A percentile compares a stretch with the other conserved stretches of the same genome.
phyloP scores from a whole-genome alignment of 306 rosid genomes.

The Inga laurina region DNA sequence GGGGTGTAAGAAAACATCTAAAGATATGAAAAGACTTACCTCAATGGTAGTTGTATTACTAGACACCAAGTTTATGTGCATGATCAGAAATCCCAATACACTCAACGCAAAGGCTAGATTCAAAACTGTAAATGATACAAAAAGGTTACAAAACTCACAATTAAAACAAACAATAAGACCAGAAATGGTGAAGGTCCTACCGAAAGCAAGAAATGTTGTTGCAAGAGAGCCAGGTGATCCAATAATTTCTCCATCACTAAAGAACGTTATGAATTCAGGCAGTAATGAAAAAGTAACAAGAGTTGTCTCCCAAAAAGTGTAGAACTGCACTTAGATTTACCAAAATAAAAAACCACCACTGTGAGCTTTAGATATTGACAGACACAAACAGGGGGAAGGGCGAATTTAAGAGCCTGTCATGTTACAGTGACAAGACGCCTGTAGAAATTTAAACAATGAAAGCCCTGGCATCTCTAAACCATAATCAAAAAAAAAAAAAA shows the following conservation, averaged over 20 bases:
- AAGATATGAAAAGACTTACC: slow-evolving; percentile 46
- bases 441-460: not conserved
- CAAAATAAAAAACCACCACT: slow-evolving; percentile 23
- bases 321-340: slow-evolving; percentile 68
- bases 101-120: slow-evolving; percentile 94
- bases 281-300: slow-evolving; percentile 82
- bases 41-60: slow-evolving; percentile 94
- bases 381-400: not conserved
- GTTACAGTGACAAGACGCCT: not conserved
- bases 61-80: slow-evolving; percentile 92
- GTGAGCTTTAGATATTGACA: not conserved
- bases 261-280: slow-evolving; percentile 91
- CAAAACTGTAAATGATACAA: slow-evolving; percentile 62
- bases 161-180: not conserved
- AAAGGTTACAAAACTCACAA: slow-evolving; percentile 33
- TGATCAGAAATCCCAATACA: slow-evolving; percentile 87
- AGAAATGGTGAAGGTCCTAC: slow-evolving; percentile 40
- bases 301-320: slow-evolving; percentile 94
- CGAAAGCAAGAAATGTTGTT: slow-evolving; percentile 96
- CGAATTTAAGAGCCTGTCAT: not conserved
- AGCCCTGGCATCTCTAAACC: not conserved
- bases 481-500: not conserved
- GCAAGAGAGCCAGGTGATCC: slow-evolving; percentile 97
- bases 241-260: slow-evolving; percentile 92
- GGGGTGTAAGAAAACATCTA: not conserved